These are phyloP conservation scores for Trifolium fragiferum DNA, from an alignment of 306 rosid genomes.

Conservation along the genomic window DNA sequence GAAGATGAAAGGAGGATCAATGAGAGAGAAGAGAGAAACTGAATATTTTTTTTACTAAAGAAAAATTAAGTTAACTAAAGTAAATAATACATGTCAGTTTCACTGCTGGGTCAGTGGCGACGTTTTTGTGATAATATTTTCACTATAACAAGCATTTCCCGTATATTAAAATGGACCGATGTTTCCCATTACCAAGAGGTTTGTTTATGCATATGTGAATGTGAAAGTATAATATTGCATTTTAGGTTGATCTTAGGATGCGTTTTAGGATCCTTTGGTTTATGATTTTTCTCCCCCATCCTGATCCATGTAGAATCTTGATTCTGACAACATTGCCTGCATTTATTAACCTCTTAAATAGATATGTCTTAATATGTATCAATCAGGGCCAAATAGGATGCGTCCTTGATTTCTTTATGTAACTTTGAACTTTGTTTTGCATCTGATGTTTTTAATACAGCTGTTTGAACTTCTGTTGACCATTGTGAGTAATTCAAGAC, in stretches of 20 bases:
- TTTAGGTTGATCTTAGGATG: background rate
- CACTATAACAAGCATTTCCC: too few species aligned
- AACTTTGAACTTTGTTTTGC: conserved; percentile 28
- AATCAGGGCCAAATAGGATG: conserved; percentile 9
- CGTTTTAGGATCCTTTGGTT: background rate
- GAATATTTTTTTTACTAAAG: too few species aligned
- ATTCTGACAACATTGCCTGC: background rate
- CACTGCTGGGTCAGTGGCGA: too few species aligned
- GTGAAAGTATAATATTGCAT: background rate
- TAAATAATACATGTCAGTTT: too few species aligned
- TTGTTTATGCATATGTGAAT: background rate
- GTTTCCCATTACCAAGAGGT: conserved; percentile 5
- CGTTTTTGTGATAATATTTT: too few species aligned
- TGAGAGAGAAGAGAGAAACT: too few species aligned
- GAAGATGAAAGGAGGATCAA: too few species aligned
- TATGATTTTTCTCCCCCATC: background rate
- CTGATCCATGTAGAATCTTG: background rate
- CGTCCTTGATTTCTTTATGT: conserved; percentile 15
- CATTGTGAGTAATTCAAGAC: conserved; percentile 68
- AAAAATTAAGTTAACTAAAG: too few species aligned
- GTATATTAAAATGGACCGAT: background rate
- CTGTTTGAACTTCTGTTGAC: conserved; percentile 92
- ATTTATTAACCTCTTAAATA: background rate
- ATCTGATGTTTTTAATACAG: conserved; percentile 54
- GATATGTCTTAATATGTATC: conserved; percentile 23